These are phyloP conservation scores for Pichia rugopelliculosa DNA, from an alignment of 805 yeast genomes.

Conservation along the genomic window DNA sequence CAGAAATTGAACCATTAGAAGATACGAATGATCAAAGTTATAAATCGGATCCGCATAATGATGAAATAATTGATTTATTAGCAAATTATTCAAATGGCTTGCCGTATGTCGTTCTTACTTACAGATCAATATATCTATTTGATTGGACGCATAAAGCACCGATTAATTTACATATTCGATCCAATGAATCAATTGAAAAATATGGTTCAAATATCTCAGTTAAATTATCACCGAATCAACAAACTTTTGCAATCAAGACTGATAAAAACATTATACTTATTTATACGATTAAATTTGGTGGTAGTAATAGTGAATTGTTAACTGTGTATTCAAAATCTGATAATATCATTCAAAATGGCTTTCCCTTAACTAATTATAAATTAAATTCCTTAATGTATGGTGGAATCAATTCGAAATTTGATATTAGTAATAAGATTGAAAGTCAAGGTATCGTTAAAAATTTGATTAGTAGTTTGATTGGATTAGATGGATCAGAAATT, in stretches of 20 bases:
- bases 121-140: constrained; percentile 32
- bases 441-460: constrained; percentile 19
- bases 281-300: constrained; percentile 31
- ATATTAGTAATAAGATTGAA: not conserved
- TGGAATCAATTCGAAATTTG: constrained; percentile 9
- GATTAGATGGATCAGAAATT: constrained; percentile 16
- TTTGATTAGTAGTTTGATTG: constrained; percentile 23
- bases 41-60: constrained; percentile 23
- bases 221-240: constrained; percentile 30
- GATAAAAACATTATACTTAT: constrained; percentile 33
- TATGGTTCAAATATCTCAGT: constrained; percentile 41
- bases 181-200: constrained; percentile 34
- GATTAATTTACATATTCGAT: constrained; percentile 40
- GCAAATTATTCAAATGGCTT: constrained; percentile 9
- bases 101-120: constrained; percentile 31
- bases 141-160: constrained; percentile 39
- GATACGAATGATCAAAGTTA: constrained; percentile 11
- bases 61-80: constrained; percentile 11
- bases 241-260: constrained; percentile 36
- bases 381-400: constrained; percentile 8
- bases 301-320: constrained; percentile 25
- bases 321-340: constrained; percentile 25
- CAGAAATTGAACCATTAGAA: constrained; percentile 21
- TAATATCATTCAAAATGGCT: constrained; percentile 29
- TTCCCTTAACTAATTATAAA: constrained; percentile 10